phyloP scores from a whole-genome alignment of 2,329 filamentous ascomycete species.

The Calonectria pseudoturangicola region DNA sequence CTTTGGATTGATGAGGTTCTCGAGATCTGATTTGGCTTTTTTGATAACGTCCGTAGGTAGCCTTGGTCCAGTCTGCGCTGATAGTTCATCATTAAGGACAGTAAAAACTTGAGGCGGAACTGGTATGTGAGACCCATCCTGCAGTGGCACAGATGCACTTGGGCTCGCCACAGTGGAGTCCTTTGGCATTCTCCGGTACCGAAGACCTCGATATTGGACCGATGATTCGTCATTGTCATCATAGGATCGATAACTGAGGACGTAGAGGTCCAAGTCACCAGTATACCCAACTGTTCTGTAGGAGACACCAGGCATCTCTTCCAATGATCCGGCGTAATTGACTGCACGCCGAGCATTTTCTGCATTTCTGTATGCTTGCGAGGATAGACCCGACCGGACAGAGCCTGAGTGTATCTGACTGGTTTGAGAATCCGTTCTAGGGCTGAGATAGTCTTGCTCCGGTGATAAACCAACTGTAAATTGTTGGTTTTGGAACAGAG shows the following conservation, averaged over 20 bases:
- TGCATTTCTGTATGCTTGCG: slow-evolving; percentile 1
- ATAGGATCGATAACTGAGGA: slow-evolving; percentile 6
- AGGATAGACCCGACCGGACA: background rate
- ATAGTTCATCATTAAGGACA: slow-evolving; percentile 2
- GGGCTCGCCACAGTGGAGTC: background rate
- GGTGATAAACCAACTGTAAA: background rate
- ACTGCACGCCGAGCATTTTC: background rate
- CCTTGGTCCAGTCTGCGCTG: slow-evolving; percentile 5
- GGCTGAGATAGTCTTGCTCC: slow-evolving; percentile 13
- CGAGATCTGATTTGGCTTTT: slow-evolving; percentile 16
- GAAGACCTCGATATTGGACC: slow-evolving; percentile 16
- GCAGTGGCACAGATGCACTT: background rate
- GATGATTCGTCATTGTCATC: slow-evolving; percentile 22
- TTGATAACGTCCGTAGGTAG: background rate
- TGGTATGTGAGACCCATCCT: slow-evolving; percentile 1
- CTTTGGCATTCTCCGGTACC: background rate
- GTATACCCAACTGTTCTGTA: slow-evolving; percentile 12
- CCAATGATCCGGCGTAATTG: background rate
- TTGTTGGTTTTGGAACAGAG: background rate
- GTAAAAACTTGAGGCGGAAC: slow-evolving; percentile 13
- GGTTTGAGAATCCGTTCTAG: slow-evolving; percentile 1
- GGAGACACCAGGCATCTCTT: background rate
- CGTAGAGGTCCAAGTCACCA: slow-evolving; percentile 17
- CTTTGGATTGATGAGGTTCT: slow-evolving; percentile 7
- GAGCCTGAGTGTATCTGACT: slow-evolving; percentile 9